Evolutionary conservation across 2,329 filamentous ascomycete genomes (phyloP).

Genomic region (Diaporthe sp.): DNA sequence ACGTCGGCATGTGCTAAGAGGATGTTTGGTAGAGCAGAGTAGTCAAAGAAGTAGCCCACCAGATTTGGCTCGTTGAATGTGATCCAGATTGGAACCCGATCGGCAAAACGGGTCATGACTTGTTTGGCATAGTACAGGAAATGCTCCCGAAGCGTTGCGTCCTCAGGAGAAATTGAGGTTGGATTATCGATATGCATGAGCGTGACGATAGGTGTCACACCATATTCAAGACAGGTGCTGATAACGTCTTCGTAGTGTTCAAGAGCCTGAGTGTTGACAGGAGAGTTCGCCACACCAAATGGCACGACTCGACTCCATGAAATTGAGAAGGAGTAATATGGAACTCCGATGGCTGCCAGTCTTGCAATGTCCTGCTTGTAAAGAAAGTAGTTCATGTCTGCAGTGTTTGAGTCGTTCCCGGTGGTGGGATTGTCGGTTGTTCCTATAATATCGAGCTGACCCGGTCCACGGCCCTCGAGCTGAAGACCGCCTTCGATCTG

Average conservation of each 20-base stretch:
- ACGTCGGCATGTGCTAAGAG: conserved; percentile 15
- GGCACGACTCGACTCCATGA: conserved; percentile 28
- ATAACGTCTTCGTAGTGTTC: conserved; percentile 27
- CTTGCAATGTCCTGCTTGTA: conserved; percentile 31
- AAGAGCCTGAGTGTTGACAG: conserved; percentile 25
- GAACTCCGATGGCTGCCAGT: conserved; percentile 7
- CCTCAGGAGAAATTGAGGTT: not conserved
- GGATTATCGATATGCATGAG: conserved; percentile 14
- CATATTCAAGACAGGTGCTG: conserved; percentile 12
- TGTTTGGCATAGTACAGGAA: conserved; percentile 27
- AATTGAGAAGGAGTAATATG: conserved; percentile 15
- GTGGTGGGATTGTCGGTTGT: not conserved
- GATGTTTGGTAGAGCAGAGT: conserved; percentile 8
- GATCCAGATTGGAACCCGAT: conserved; percentile 1
- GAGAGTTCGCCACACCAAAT: conserved; percentile 2
- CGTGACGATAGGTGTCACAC: conserved; percentile 3
- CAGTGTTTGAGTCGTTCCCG: conserved; percentile 12
- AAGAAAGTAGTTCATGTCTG: conserved; percentile 19
- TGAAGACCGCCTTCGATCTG: conserved; percentile 25
- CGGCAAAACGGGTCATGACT: conserved; percentile 14
- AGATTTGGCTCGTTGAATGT: conserved; percentile 18
- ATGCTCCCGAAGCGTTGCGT: conserved; percentile 8
- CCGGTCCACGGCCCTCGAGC: conserved; percentile 20
- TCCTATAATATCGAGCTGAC: not conserved
- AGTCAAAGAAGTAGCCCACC: conserved; percentile 1